Evolutionary conservation across 2,329 filamentous ascomycete species (phyloP), one percentile per base, ranked within the genome.

Genomic region (Aspergillus awamori): DNA sequence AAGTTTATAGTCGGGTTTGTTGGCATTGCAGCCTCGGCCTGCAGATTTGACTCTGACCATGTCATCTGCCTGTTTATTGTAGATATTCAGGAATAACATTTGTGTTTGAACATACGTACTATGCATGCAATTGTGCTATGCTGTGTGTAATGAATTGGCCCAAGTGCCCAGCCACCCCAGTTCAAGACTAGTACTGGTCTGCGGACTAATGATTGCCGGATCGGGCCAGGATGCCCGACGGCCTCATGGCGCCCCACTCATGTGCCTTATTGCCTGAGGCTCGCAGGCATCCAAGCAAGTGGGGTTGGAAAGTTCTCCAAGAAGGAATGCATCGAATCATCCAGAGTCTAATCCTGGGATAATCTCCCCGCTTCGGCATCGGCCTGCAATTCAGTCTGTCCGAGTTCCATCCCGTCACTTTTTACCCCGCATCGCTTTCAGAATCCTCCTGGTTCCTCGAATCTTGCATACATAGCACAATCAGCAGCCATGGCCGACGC

Each of bases 401-500:
- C 13, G 28, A 51, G 26, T 28, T n/a, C 10, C 15, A 33, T 51
- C 28, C 47, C n/a, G 26, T 30, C 47, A 10, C n/a, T 17, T 10
- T 28, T 28, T 51, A 56, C 39, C 28, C 53, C 41, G 53, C 53
- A 56, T 41, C 39, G 17, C 26, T 43, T n/a, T 20, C 28, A 39
- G 20, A 56, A 41, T 24, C 10, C 26, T 24, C 43, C 24, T 51
- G 41, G 26, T 45, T 15, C 41, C 30, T 36, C 13, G n/a, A 22
- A 17, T 17, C 26, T 22, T 24, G 45, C 36, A 33, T 49, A 22
- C 28, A 7, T 11, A 6, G 33, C 47, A 36, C 38, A 38, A 55
- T 28, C 17, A 38, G 20, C 26, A 47, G 24, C 28, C 56, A 89
- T 89, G 87, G 84, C 84, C 30, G 87, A 89, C 80, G 81, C 85